These are phyloP conservation scores for Penicillium arizonense DNA, from an alignment of 495 filamentous ascomycete species.

Conservation along the genomic window DNA sequence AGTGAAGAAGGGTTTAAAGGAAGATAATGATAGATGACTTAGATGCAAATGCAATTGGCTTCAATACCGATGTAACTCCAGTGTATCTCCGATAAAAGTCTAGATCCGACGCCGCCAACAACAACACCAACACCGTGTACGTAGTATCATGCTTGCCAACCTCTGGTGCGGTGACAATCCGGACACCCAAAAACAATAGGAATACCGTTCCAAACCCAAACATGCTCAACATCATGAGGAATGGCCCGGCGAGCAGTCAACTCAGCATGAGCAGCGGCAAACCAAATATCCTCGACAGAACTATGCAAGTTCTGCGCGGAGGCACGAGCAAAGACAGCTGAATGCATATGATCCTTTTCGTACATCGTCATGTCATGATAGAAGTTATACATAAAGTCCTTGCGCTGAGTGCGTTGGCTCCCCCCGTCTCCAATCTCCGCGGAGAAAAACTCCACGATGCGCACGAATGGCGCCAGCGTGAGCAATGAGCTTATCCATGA, in stretches of 20 bases:
- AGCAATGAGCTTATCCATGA: constrained; percentile 46
- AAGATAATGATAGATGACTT: not conserved
- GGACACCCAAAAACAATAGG: constrained; percentile 39
- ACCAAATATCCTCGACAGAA: constrained; percentile 43
- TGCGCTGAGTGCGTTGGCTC: constrained; percentile 41
- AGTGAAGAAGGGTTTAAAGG: not conserved
- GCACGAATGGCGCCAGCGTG: constrained; percentile 39
- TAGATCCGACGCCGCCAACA: constrained; percentile 15
- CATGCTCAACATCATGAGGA: constrained; percentile 34
- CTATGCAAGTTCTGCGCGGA: constrained; percentile 33
- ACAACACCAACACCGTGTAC: constrained; percentile 8
- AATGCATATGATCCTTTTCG: constrained; percentile 41
- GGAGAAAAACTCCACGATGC: constrained; percentile 46
- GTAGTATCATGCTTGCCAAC: constrained; percentile 35
- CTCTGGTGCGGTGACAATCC: constrained; percentile 27
- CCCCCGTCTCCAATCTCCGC: constrained; percentile 47
- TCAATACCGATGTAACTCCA: not conserved
- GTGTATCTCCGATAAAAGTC: not conserved
- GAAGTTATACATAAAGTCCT: constrained; percentile 49
- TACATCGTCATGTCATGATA: constrained; percentile 36
- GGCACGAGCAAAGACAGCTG: constrained; percentile 34
- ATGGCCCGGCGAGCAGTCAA: constrained; percentile 26
- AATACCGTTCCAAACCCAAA: constrained; percentile 32
- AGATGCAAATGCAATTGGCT: not conserved
- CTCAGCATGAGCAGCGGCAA: constrained; percentile 37